Evolutionary conservation across 108 stramenopile genomes (phyloP), one percentile per base, ranked within the genome.

Genomic region (Pseudonitzschia delicatissima): DNA sequence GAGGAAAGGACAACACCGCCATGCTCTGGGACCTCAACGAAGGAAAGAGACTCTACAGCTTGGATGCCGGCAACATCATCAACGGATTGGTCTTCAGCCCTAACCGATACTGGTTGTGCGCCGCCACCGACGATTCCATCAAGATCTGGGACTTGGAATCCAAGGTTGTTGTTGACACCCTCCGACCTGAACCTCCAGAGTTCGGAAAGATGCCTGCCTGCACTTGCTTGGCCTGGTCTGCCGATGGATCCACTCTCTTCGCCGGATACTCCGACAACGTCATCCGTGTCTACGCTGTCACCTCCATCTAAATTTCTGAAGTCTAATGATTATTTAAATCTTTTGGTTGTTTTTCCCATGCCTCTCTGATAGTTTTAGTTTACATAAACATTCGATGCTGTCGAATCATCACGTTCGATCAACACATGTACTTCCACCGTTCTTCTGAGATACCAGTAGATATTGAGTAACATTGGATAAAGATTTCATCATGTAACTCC

Each of bases 11-110:
- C 84, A 96, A 96, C 63, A 98, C 94, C 28, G 99, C 98, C 80
- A 98, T 99, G 96, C 84, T 99, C 50, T 99, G 99, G 99, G 99
- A 99, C 71, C 80, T 99, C 66, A 97, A 97, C 80, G 99, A 99
- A 77, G 98, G 98, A 77, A 99, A 99, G 94, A 91, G 97, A 60
- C 87, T 99, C 7, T 99, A 99, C 98, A 79, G 82, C 61, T 84
- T 99, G 61, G 98, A 98, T 74, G 98, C 99, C 35, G 97, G 95
- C 40, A 95, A 97, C 73, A 95, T 97, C 81, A 99, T 99, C 87
- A 88, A 99, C 89, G 86, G 92, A 29, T 88, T 99, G 31, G 95
- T 97, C 72, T 99, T 99, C 82, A 96, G 94, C 57, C 99, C 99
- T 74, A 99, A 98, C 92, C 92, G 98, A 60, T 99, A 99, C 94